Evolutionary conservation across 1,139 yeast genomes (phyloP), one percentile per base, ranked within the genome.

Genomic region (Suhomyces chickasaworum): DNA sequence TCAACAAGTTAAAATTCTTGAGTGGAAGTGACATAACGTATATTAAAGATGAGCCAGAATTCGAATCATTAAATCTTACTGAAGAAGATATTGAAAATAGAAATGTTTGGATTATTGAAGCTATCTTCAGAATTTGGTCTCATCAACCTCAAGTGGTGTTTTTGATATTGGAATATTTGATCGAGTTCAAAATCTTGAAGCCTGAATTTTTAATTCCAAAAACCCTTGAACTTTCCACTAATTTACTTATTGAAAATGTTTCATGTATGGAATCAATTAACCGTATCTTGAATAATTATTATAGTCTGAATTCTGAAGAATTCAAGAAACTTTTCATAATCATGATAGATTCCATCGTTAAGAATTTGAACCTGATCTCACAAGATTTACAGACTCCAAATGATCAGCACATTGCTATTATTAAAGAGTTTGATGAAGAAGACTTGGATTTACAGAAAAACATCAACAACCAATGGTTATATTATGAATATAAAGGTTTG

Each of bases 101-200:
- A 42, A 74, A 74, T 60, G 61, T 61, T 35, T 65, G 68, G 78
- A 75, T 84, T 22, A 75, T 88, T 42, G 84, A 84, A 45, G 78
- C 90, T 2, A 82, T 87, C 9, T 68, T 89, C 52, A 74, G 88
- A 51, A 81, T 84, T 57, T 90, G 97, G 97, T 75, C 80, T 44
- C 80, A 80, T 50, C 89, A 87, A 57, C 93, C 96, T 0, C 88
- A 89, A 64, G 87, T 86, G 48, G 91, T 89, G 2, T 84, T 80
- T 53, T 73, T 89, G 54, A 82, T 89, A 15, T 71, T 86, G 56
- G 89, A 83, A 56, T 81, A 78, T 51, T 76, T 85, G 58, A 78
- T 78, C 51, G 81, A 77, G 46, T 75, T 73, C 53, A 77, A 70
- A 20, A 66, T 84, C 21, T 59, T 83, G 40, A 60, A 70, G 22